phyloP scores from a whole-genome alignment of 768 basidiomycete genomes.

The Tricholoma saponaceum region DNA sequence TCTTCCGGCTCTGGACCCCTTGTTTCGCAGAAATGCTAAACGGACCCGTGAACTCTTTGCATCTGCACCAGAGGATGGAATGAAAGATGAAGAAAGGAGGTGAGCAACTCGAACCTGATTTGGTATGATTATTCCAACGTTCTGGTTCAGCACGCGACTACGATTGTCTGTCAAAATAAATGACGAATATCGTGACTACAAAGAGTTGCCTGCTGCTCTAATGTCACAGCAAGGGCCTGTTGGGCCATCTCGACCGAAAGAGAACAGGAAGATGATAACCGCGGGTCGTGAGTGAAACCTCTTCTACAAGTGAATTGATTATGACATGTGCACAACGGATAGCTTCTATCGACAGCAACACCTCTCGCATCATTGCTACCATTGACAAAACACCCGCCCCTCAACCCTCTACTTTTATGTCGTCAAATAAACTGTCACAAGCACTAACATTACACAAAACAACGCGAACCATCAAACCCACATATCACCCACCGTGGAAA shows the following conservation, averaged over 20 bases:
- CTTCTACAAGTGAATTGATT: background rate
- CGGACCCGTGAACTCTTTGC: constrained; percentile 71
- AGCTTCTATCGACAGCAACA: constrained; percentile 41
- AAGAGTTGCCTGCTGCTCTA: constrained; percentile 77
- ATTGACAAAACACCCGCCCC: constrained; percentile 72
- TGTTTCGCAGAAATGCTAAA: constrained; percentile 63
- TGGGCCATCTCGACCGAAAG: constrained; percentile 72
- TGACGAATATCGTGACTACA: constrained; percentile 86
- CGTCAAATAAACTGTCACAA: constrained; percentile 69
- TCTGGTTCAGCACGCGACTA: constrained; percentile 51
- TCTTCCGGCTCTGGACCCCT: constrained; percentile 62
- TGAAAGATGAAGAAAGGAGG: constrained; percentile 72
- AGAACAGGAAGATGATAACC: constrained; percentile 63
- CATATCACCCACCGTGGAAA: constrained; percentile 96
- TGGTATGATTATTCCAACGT: background rate
- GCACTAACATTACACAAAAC: constrained; percentile 92
- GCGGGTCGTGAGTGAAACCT: constrained; percentile 52
- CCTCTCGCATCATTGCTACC: constrained; percentile 65
- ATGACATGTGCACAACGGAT: constrained; percentile 8
- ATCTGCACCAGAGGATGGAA: constrained; percentile 53
- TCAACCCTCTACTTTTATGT: constrained; percentile 67
- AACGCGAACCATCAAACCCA: constrained; percentile 89
- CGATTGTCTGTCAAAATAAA: constrained; percentile 81
- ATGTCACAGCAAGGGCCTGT: constrained; percentile 78
- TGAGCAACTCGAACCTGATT: constrained; percentile 21